Percentiles rank a stretch among this genome's conserved stretches.
Evolutionary conservation across 2,329 filamentous ascomycete genomes (phyloP).

Genomic region (Epichloe sylvatica): DNA sequence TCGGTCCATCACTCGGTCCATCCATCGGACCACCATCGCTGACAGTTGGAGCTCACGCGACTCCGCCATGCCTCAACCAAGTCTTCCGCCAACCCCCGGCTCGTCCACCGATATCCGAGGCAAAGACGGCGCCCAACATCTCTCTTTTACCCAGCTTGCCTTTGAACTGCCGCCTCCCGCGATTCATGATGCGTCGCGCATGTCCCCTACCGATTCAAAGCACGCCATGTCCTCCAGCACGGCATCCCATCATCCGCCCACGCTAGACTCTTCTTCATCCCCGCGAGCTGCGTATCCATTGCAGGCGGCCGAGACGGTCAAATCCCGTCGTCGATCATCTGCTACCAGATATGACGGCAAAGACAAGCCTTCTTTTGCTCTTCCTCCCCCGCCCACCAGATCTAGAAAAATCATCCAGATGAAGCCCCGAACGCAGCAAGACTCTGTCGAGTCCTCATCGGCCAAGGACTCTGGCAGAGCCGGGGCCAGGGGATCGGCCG

Average conservation of each 20-base stretch:
- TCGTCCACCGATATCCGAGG: conserved; percentile 69
- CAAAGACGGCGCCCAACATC: conserved; percentile 50
- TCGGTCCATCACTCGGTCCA: no score
- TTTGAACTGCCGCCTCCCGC: conserved; percentile 71
- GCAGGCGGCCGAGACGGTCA: conserved; percentile 37
- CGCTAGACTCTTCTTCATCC: conserved; percentile 9
- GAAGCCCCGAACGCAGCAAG: conserved; percentile 51
- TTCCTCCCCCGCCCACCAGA: conserved; percentile 89
- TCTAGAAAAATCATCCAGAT: conserved; percentile 97
- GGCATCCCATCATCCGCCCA: conserved; percentile 2
- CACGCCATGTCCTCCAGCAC: conserved; percentile 15
- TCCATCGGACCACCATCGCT: no score
- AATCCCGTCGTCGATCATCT: conserved; percentile 39
- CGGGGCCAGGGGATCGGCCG: conserved; percentile 9
- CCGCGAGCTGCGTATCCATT: conserved; percentile 26
- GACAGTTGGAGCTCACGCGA: conserved; percentile 2
- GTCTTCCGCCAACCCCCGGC: conserved; percentile 56
- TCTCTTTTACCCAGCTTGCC: conserved; percentile 48
- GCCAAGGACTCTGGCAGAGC: conserved; percentile 13
- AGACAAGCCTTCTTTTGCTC: conserved; percentile 51
- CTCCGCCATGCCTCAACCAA: conserved; percentile 19
- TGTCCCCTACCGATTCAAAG: conserved; percentile 19
- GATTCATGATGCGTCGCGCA: conserved; percentile 36
- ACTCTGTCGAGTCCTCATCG: conserved; percentile 13
- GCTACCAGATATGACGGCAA: conserved; percentile 26